Evolutionary conservation across 257 asterid species (phyloP), one percentile per base, ranked within the genome.

Genomic region (Nicotiana knightiana): DNA sequence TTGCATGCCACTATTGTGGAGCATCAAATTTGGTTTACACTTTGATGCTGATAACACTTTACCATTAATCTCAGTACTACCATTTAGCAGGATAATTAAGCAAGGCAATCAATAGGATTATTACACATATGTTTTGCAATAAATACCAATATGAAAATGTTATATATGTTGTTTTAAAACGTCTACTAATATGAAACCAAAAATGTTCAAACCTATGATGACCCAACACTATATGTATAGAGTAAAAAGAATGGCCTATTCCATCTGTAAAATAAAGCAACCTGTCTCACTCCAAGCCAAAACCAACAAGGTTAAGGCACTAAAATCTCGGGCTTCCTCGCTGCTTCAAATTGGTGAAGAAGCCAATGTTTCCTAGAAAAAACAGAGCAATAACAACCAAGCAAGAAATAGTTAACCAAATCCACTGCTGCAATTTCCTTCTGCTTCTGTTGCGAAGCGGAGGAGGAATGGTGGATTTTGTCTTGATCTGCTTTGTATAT

Each of bases 401-500:
- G 88, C 92, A 82, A 53, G 94, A 81, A 65, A 90, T 1, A 9
- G 77, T 86, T 28, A 91, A 88, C 97, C 97, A 93, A 85, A 92
- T 77, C 97, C 97, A 94, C 85, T 94, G 98, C 94, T 91, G 97
- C 87, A 88, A 64, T 70, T 83, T 93, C 81, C 83, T 96, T 91
- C 87, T 92, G 84, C 88, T 87, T 81, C 93, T 88, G 90, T 88
- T 93, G 51, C 99, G 96, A 24, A 94, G 97, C 8, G 97, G 89
- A 9, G 98, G 97, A 28, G 99, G 98, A 61, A 92, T 84, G 3
- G 93, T 83, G 2, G 92, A 79, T 76, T 90, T 91, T 28, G 90
- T 39, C 91, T 93, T 94, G 86, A 79, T 88, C 71, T 88, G 94
- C 91, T 92, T 93, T 12, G 87, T 73, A 68, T 83, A 84, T 33